These are phyloP conservation scores for Colletotrichum sp. DNA, from an alignment of 2,329 filamentous ascomycete genomes.

Conservation along the genomic window DNA sequence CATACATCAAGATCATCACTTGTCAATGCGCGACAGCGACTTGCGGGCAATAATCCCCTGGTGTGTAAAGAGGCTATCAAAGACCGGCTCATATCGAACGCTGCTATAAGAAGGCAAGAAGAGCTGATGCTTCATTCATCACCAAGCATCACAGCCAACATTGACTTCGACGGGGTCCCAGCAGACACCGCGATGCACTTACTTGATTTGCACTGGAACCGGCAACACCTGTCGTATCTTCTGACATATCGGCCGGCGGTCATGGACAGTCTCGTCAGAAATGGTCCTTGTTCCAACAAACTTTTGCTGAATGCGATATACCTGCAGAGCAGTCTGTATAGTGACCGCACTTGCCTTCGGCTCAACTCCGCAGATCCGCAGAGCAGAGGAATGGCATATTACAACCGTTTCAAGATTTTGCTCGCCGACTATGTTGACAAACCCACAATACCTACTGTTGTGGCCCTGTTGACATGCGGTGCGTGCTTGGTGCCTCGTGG, in stretches of 20 bases:
- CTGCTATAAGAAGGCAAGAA: background rate
- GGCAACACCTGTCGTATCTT: constrained; percentile 40
- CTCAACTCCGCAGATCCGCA: constrained; percentile 36
- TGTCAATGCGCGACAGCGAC: background rate
- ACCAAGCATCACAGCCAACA: background rate
- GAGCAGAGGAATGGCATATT: constrained; percentile 40
- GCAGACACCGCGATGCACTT: constrained; percentile 40
- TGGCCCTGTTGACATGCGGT: constrained; percentile 27
- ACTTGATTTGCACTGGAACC: constrained; percentile 42
- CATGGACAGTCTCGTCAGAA: constrained; percentile 38
- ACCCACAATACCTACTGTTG: constrained; percentile 41
- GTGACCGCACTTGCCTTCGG: constrained; percentile 38
- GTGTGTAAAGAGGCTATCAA: background rate
- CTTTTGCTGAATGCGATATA: constrained; percentile 45
- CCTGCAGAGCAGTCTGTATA: constrained; percentile 42
- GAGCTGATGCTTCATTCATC: background rate
- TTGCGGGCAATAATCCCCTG: background rate
- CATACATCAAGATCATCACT: background rate
- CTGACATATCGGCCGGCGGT: constrained; percentile 43
- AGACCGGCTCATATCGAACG: background rate
- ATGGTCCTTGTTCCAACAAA: constrained; percentile 38
- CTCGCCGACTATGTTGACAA: constrained; percentile 36
- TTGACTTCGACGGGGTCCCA: constrained; percentile 25
- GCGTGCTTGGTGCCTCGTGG: background rate
- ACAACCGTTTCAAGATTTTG: constrained; percentile 39